Percentiles rank a stretch among this genome's conserved stretches.
phyloP scores from a whole-genome alignment of 2,329 filamentous ascomycete genomes.

The Thelonectria discophora region DNA sequence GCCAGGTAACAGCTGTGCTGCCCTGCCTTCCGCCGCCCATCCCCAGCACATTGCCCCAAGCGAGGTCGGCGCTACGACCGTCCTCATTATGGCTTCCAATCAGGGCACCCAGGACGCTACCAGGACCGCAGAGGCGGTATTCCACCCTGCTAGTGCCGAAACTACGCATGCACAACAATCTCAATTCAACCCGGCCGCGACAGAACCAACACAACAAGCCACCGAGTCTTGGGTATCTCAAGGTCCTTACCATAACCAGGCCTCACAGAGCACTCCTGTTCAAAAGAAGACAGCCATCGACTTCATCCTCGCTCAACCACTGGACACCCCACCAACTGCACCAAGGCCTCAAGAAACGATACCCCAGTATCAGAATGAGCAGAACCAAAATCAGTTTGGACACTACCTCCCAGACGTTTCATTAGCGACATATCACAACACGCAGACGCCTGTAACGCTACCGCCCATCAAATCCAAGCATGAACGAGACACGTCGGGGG shows the following conservation, averaged over 20 bases:
- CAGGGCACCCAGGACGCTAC: conserved; percentile 11
- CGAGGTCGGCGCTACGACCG: conserved; percentile 8
- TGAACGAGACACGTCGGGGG: background rate
- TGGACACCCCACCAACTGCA: background rate
- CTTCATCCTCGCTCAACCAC: background rate
- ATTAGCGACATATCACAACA: background rate
- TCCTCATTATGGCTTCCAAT: conserved; percentile 17
- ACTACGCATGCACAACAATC: background rate
- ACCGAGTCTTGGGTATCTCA: conserved; percentile 5
- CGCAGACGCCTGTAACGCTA: background rate
- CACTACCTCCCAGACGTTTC: background rate
- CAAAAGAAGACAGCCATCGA: background rate
- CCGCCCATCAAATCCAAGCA: background rate
- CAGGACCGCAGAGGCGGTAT: conserved; percentile 19
- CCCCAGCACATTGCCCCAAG: conserved; percentile 3
- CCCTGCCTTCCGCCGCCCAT: background rate
- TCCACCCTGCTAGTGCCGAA: conserved; percentile 12
- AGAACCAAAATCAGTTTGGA: background rate
- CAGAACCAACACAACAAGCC: background rate
- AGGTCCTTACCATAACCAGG: background rate
- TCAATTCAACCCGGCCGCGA: conserved; percentile 2
- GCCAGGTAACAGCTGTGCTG: conserved; percentile 7
- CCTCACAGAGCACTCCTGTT: background rate
- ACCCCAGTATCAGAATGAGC: background rate
- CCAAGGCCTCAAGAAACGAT: background rate